These are phyloP conservation scores for Penicillium arizonense DNA, from an alignment of 495 filamentous ascomycete species.

Conservation along the genomic window DNA sequence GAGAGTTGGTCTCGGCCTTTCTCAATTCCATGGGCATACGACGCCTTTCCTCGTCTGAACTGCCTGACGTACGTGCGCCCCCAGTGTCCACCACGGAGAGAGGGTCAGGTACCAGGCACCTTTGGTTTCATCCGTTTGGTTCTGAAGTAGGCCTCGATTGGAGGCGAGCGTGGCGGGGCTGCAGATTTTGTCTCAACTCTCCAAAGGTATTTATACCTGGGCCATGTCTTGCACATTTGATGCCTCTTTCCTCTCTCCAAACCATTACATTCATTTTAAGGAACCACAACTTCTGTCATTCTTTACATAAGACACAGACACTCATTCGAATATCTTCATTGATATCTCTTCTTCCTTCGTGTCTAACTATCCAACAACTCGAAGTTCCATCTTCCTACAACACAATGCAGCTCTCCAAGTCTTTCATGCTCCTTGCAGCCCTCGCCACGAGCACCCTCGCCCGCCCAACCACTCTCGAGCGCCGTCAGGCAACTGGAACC, in stretches of 20 bases:
- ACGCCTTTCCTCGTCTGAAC: slow-evolving; percentile 1
- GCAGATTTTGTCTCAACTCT: slow-evolving; percentile 4
- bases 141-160: neutral
- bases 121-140: slow-evolving; percentile 4
- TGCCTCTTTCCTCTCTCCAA: slow-evolving; percentile 14
- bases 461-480: slow-evolving; percentile 19
- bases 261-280: slow-evolving; percentile 15
- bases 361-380: neutral
- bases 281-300: slow-evolving; percentile 24
- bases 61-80: slow-evolving; percentile 12
- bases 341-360: slow-evolving; percentile 6
- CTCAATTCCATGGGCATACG: slow-evolving; percentile 11
- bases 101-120: slow-evolving; percentile 22
- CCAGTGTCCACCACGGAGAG: slow-evolving; percentile 8
- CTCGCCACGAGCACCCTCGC: slow-evolving; percentile 28
- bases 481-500: slow-evolving; percentile 24
- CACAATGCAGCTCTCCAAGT: slow-evolving; percentile 38
- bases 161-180: slow-evolving; percentile 17
- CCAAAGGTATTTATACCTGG: slow-evolving; percentile 20
- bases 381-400: slow-evolving; percentile 11
- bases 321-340: slow-evolving; percentile 3
- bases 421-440: slow-evolving; percentile 38
- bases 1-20: slow-evolving; percentile 16
- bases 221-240: neutral
- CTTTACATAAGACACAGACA: slow-evolving; percentile 11